phyloP scores from a whole-genome alignment of 2,329 filamentous ascomycete genomes.

The Aspergillus novoparasiticus region DNA sequence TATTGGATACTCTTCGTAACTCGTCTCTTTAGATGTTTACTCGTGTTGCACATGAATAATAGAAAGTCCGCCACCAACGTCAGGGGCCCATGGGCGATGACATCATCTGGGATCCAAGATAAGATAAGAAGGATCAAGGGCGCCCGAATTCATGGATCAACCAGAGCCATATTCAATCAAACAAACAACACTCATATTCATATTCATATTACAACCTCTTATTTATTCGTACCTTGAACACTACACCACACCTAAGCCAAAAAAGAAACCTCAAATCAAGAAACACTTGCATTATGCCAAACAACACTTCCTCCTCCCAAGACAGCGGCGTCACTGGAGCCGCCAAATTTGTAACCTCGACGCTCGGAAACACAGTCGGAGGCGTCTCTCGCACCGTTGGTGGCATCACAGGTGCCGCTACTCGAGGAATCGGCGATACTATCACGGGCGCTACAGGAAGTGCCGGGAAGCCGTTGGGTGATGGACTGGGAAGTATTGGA shows the following conservation, averaged over 20 bases:
- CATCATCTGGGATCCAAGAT: background rate
- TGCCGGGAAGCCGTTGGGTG: constrained; percentile 58
- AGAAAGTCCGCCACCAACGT: background rate
- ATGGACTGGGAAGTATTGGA: constrained; percentile 57
- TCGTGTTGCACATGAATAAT: too few species aligned
- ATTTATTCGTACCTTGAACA: background rate
- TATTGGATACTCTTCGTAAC: too few species aligned
- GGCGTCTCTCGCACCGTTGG: constrained; percentile 57
- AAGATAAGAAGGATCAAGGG: background rate
- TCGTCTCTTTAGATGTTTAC: too few species aligned
- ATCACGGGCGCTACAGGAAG: constrained; percentile 57
- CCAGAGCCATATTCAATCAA: background rate
- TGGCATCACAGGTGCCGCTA: constrained; percentile 58
- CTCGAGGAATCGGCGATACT: constrained; percentile 60
- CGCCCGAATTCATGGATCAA: background rate
- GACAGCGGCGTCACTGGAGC: constrained; percentile 52
- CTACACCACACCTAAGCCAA: background rate
- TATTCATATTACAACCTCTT: background rate
- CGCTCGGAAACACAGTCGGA: constrained; percentile 58
- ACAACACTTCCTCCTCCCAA: constrained; percentile 21
- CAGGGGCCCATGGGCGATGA: background rate
- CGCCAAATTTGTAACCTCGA: constrained; percentile 58
- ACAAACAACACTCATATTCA: background rate
- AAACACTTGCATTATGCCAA: constrained; percentile 1
- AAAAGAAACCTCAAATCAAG: background rate